Evolutionary conservation across 2,329 filamentous ascomycete genomes (phyloP).

Genomic region (Alternaria hordeiaustralica): DNA sequence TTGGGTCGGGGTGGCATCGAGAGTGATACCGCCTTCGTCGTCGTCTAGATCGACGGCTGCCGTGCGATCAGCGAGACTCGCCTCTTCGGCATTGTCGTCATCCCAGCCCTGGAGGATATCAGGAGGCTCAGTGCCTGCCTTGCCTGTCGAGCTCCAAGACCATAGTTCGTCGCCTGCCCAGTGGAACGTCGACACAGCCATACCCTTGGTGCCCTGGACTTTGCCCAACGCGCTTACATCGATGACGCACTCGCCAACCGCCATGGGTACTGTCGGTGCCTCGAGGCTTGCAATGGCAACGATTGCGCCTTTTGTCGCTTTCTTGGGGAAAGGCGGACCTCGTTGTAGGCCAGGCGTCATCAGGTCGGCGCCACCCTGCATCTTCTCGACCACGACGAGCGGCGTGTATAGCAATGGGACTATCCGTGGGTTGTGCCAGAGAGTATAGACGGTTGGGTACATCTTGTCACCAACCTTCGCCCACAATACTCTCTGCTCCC

Average conservation of each 20-base stretch:
- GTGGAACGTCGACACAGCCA: constrained; percentile 69
- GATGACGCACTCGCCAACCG: constrained; percentile 69
- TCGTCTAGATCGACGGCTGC: constrained; percentile 52
- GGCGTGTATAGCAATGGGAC: constrained; percentile 70
- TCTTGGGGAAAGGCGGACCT: constrained; percentile 67
- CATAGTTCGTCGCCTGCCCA: constrained; percentile 75
- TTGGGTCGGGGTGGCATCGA: constrained; percentile 40
- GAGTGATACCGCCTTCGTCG: constrained; percentile 56
- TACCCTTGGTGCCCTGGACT: constrained; percentile 67
- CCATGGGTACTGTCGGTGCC: constrained; percentile 66
- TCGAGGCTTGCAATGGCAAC: constrained; percentile 69
- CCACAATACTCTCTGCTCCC: constrained; percentile 69
- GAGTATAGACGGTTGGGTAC: constrained; percentile 67
- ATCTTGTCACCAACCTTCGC: constrained; percentile 65
- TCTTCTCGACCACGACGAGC: constrained; percentile 65
- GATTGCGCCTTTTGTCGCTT: constrained; percentile 65
- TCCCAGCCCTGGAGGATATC: constrained; percentile 61
- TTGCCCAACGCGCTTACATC: constrained; percentile 63
- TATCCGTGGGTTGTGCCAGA: constrained; percentile 69
- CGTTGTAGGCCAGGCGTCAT: constrained; percentile 72
- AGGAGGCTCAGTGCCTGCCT: constrained; percentile 61
- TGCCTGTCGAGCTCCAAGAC: constrained; percentile 64
- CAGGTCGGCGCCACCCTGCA: constrained; percentile 69
- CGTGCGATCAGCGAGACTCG: constrained; percentile 48
- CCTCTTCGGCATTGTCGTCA: constrained; percentile 41